These are phyloP conservation scores for Cordyceps javanica DNA, from an alignment of 2,329 filamentous ascomycete genomes.

Conservation along the genomic window DNA sequence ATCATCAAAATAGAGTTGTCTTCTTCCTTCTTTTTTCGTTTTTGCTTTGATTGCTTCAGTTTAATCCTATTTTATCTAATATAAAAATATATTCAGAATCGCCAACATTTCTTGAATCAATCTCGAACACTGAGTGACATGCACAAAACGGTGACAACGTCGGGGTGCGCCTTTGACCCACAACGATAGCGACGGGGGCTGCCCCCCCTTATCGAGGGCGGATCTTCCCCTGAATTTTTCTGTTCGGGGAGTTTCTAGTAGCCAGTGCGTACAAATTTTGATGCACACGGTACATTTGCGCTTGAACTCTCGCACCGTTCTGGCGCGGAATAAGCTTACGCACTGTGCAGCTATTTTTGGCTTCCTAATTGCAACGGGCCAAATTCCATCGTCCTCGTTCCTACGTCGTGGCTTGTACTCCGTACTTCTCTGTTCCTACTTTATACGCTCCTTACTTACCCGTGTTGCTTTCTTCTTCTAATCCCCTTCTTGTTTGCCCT, in stretches of 20 bases:
- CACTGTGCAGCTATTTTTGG: no score
- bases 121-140: background rate
- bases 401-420: background rate
- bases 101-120: background rate
- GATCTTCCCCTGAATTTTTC: conserved; percentile 9
- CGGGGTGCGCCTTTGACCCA: background rate
- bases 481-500: conserved; percentile 5
- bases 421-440: background rate
- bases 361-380: background rate
- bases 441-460: background rate
- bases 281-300: background rate
- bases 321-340: no score
- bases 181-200: background rate
- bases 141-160: background rate
- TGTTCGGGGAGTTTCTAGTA: background rate
- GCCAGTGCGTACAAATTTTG: background rate
- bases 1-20: no score
- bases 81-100: background rate
- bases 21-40: no score
- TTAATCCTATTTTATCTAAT: background rate
- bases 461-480: background rate
- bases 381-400: background rate
- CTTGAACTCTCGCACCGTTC: background rate
- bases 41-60: no score
- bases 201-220: background rate